Base-by-base conservation (phyloP, 768 basidiomycete genomes). In the Mycena metata region DNA sequence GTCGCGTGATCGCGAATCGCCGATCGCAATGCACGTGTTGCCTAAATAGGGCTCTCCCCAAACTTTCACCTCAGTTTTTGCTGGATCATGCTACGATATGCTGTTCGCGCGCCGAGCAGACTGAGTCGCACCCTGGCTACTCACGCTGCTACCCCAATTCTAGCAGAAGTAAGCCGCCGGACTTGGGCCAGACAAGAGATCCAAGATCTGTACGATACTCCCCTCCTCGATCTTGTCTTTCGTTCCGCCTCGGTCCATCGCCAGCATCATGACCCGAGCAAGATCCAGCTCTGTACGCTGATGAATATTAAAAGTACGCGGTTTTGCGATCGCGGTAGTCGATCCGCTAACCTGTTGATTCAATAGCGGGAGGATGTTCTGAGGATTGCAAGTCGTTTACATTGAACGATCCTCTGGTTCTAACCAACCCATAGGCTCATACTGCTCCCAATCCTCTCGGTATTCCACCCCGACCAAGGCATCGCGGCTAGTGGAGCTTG, bases 371-470 rank as follows among this genome's bases (percentile, higher is more conserved):
- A 39, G 97, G 97, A 63, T 99, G 97, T 76, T 87, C 91, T 50
- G 97, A 99, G 82, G 96, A 99, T 76, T 99, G 97, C 94, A 78
- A 75, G 92, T 76, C 23, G 66, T n/a, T 36, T 55, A 51, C 57
- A 51, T 58, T 64, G 35, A 26, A 51, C 46, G 36, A 59, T 67
- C 19, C 50, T 10, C 43, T 65, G 56, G 49, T 63, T 56, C 50
- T 60, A 21, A 55, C 43, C 17, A 57, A 69, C 67, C 58, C 46
- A 47, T 72, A 96, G 94, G 94, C 83, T 96, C 95, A 57, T 99
- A 99, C 81, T 99, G 97, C 80, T 98, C 97, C 24, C 97, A 99
- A 79, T 98, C 96, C 2, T 95, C 95, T n/a, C 89, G 92, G 62
- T 94, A 99, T 82, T 86, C 91, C 24, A 96, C 96, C 2, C 83